These are phyloP conservation scores for Gonium pectorale DNA, from an alignment of 139 green algal species.

Conservation along the genomic window DNA sequence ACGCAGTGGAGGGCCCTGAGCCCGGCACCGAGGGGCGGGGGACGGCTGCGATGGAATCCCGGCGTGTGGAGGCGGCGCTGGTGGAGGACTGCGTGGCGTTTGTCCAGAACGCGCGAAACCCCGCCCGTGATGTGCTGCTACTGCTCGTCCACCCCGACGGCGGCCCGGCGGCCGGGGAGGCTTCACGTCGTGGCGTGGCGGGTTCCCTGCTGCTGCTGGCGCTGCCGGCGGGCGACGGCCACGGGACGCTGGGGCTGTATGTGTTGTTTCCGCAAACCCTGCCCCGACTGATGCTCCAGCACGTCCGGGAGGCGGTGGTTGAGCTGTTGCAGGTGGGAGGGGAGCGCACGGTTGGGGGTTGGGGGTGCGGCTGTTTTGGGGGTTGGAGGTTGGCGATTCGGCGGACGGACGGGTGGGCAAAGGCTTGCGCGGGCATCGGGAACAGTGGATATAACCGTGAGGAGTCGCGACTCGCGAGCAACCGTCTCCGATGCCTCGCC, in stretches of 20 bases:
- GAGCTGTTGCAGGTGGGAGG: slow-evolving; percentile 2
- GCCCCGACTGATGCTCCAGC: background rate
- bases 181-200: background rate
- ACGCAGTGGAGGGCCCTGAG: background rate
- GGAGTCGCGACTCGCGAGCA: too few relatives aligned
- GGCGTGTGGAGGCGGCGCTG: background rate
- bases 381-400: too few relatives aligned
- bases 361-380: too few relatives aligned
- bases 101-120: slow-evolving; percentile 14
- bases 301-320: background rate
- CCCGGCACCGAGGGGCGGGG: background rate
- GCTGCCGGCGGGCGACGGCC: background rate
- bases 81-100: slow-evolving; percentile 9
- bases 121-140: slow-evolving; percentile 11
- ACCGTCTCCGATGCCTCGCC: too few relatives aligned
- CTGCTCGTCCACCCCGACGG: background rate
- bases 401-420: too few relatives aligned
- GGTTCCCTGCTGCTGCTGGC: slow-evolving; percentile 5
- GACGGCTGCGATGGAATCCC: background rate
- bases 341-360: too few relatives aligned
- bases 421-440: too few relatives aligned
- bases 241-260: slow-evolving; percentile 11
- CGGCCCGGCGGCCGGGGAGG: background rate
- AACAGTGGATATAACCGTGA: too few relatives aligned
- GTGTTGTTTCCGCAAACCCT: slow-evolving; percentile 19